Evolutionary conservation across 257 asterid genomes (phyloP), one percentile per base, ranked within the genome.

Genomic region (Petrea volubilis): DNA sequence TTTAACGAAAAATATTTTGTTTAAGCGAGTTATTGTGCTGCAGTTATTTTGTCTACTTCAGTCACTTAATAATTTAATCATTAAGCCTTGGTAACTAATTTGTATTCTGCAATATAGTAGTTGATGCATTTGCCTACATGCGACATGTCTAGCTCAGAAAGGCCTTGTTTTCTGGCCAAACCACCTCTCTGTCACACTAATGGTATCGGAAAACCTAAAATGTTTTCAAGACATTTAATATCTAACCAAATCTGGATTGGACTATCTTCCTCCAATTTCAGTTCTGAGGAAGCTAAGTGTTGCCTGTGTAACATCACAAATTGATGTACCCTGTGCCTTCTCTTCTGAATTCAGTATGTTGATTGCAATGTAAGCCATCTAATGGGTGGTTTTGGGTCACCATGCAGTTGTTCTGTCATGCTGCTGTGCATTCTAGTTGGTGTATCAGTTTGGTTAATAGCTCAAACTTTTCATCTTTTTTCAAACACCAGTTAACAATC

Each of bases 381-480:
- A 23, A 24, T 33, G 12, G 41, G 18, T 50, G 64, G 43, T 50
- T 8, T 44, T 36, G 9, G 40, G 49, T 73, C 38, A 5, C 29
- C 38, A 12, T 53, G 61, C 40, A 14, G 44, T 61, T 40, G 25
- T 25, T 38, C 43, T 21, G 15, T 17, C 40, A 41, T 13, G 29
- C 18, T 51, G 52, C 7, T 18, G 18, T 55, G 14, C 41, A 40
- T 69, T 40, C 27, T 57, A 27, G 74, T 41, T 69, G 65, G 41
- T 47, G 28, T 52, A 47, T 33, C 46, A 46, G 14, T 59, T 29
- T 56, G 53, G 46, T 65, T 25, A 29, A 14, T 56, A 56, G 27
- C 68, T 64, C 50, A 23, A 21, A 2, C 51, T 28, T 43, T 67
- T 50, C 67, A 41, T 67, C 63, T 74, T 49, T 74, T 20, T 60